Evolutionary conservation across 2,329 filamentous ascomycete genomes (phyloP).

Genomic region (Parafenestella ontariensis): DNA sequence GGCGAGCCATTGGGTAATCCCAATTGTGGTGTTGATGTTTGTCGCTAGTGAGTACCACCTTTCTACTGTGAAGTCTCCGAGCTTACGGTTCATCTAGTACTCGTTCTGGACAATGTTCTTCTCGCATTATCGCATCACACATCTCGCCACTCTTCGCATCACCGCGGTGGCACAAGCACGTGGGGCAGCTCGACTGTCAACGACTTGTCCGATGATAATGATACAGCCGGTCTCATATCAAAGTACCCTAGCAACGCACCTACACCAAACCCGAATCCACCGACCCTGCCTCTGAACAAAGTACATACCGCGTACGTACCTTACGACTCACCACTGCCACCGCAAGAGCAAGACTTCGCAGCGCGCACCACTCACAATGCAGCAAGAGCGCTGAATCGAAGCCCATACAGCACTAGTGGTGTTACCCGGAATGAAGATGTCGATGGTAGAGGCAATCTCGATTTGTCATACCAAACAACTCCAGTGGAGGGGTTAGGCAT

Average conservation of each 20-base stretch:
- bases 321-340: slow-evolving; percentile 10
- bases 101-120: slow-evolving; percentile 24
- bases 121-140: slow-evolving; percentile 16
- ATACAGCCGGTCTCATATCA: slow-evolving; percentile 9
- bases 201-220: not conserved
- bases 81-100: slow-evolving; percentile 9
- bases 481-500: slow-evolving; percentile 3
- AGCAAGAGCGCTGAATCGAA: not conserved
- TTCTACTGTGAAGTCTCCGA: not conserved
- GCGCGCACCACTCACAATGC: not conserved
- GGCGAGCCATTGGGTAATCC: slow-evolving; percentile 29
- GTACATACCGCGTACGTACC: slow-evolving; percentile 10
- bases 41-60: slow-evolving; percentile 13
- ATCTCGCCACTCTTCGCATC: slow-evolving; percentile 10
- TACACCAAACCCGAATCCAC: not conserved
- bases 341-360: not conserved
- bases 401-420: not conserved
- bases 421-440: slow-evolving; percentile 1
- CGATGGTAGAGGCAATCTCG: not conserved
- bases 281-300: slow-evolving; percentile 1
- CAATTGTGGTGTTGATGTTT: slow-evolving; percentile 30
- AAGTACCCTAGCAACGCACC: slow-evolving; percentile 7
- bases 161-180: slow-evolving; percentile 6
- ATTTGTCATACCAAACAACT: slow-evolving; percentile 13
- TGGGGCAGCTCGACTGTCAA: slow-evolving; percentile 11